A percentile compares a stretch with the other conserved stretches of the same genome.
Evolutionary conservation across 768 basidiomycete genomes (phyloP).

Genomic region (Mycena belliarum): DNA sequence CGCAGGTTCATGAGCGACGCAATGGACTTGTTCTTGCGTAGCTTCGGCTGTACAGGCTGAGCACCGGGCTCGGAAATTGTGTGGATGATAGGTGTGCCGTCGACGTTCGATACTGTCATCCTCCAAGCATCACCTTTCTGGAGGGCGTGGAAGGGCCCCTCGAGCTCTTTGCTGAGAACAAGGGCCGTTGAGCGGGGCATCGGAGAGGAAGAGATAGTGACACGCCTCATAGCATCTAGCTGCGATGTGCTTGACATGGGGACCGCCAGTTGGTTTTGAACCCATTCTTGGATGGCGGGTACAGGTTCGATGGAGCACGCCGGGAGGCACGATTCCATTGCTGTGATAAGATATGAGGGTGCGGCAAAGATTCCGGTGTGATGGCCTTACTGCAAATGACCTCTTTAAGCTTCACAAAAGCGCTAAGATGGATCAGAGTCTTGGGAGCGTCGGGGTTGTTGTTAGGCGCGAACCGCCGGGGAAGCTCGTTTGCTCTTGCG

Average conservation of each 20-base stretch:
- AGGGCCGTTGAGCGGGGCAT: background rate
- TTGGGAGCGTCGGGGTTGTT: conserved; percentile 17
- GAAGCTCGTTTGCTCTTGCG: conserved; percentile 25
- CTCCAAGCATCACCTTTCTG: conserved; percentile 18
- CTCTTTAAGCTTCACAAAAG: conserved; percentile 39
- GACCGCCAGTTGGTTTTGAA: conserved; percentile 29
- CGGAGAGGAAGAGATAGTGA: background rate
- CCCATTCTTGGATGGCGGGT: conserved; percentile 40
- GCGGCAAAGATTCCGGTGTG: background rate
- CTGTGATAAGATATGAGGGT: conserved; percentile 26
- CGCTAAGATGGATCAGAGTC: conserved; percentile 38
- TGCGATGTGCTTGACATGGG: conserved; percentile 28
- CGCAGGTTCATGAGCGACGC: conserved; percentile 15
- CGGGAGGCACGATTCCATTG: conserved; percentile 48
- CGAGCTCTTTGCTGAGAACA: background rate
- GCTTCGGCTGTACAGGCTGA: background rate
- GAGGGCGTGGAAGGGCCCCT: conserved; percentile 14
- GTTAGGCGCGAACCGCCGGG: conserved; percentile 15
- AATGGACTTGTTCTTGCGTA: conserved; percentile 16
- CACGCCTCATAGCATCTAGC: conserved; percentile 8
- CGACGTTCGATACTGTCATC: conserved; percentile 9
- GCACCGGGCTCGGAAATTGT: conserved; percentile 1
- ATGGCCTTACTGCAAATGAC: conserved; percentile 38
- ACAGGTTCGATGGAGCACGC: conserved; percentile 40
- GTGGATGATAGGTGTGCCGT: conserved; percentile 5